These are phyloP conservation scores for Metarhizium anisopliae DNA, from an alignment of 2,329 filamentous ascomycete genomes.

Conservation along the genomic window DNA sequence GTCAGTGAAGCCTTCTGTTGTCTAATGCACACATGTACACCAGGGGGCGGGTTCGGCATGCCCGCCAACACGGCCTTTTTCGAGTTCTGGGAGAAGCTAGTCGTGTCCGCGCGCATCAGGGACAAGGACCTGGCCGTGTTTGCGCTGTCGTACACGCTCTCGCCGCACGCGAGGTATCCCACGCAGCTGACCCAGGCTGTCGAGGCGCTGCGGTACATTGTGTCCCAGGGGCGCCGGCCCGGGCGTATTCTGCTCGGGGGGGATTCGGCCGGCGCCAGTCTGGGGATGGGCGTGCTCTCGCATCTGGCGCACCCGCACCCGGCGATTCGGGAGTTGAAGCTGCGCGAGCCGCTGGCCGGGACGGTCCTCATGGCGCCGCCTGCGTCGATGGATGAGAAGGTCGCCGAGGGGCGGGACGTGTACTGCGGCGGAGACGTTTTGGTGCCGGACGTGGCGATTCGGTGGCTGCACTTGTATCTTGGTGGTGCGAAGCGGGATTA, in stretches of 20 bases:
- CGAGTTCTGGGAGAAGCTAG: conserved; percentile 8
- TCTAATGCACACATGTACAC: no score
- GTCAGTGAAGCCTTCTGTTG: no score
- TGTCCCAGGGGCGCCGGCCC: conserved; percentile 2
- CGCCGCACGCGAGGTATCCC: conserved; percentile 10
- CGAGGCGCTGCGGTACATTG: conserved; percentile 9
- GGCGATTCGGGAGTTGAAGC: conserved; percentile 7
- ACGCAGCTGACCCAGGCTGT: conserved; percentile 12
- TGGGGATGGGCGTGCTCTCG: conserved; percentile 11
- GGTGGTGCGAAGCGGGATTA: conserved; percentile 8
- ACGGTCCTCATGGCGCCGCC: conserved; percentile 9
- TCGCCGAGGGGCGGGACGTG: not conserved
- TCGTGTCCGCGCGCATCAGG: conserved; percentile 3
- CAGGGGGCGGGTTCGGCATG: conserved; percentile 12
- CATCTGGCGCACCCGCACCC: conserved; percentile 11
- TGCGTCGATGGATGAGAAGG: conserved; percentile 6
- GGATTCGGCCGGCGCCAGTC: conserved; percentile 11
- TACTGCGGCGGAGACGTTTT: conserved; percentile 10
- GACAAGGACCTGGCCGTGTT: conserved; percentile 11
- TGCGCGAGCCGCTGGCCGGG: conserved; percentile 8
- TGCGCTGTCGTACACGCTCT: conserved; percentile 10
- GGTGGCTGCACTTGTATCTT: not conserved
- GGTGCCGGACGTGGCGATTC: not conserved
- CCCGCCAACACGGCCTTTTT: conserved; percentile 9
- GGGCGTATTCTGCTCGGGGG: conserved; percentile 8